phyloP scores from a whole-genome alignment of 352 stramenopile species.

The Phytopythium litorale region DNA sequence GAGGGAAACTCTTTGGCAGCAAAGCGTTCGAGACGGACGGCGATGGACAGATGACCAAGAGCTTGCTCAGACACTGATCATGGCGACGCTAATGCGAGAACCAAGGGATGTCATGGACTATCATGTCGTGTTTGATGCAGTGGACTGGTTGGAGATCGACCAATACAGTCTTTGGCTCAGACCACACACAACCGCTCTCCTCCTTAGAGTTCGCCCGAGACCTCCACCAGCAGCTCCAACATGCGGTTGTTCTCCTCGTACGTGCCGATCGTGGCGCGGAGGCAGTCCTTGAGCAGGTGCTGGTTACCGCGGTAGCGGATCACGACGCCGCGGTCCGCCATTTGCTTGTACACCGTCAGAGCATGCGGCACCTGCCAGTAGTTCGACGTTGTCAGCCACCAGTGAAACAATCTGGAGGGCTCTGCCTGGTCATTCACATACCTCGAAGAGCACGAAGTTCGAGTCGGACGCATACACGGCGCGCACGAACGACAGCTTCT shows the following conservation, averaged over 20 bases:
- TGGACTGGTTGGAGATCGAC: not conserved
- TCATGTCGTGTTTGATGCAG: not conserved
- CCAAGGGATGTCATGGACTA: not conserved
- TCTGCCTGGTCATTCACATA: slow-evolving; percentile 22
- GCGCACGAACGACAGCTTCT: slow-evolving; percentile 90
- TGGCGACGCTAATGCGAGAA: not conserved
- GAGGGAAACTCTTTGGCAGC: slow-evolving; percentile 43
- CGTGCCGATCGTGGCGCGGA: slow-evolving; percentile 94
- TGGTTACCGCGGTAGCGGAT: slow-evolving; percentile 97
- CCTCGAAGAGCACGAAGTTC: slow-evolving; percentile 98
- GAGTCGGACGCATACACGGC: slow-evolving; percentile 94
- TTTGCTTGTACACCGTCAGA: slow-evolving; percentile 92
- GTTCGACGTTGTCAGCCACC: not conserved
- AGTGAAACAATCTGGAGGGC: not conserved
- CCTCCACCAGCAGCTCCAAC: slow-evolving; percentile 77
- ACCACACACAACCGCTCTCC: not conserved
- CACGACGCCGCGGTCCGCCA: slow-evolving; percentile 92
- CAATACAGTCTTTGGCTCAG: not conserved
- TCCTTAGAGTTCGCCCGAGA: slow-evolving; percentile 47
- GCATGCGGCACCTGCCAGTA: slow-evolving; percentile 75
- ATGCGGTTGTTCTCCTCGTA: slow-evolving; percentile 93
- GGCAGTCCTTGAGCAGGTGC: slow-evolving; percentile 93
- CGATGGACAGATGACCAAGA: slow-evolving; percentile 10
- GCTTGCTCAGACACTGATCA: slow-evolving; percentile 27
- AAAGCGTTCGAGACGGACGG: slow-evolving; percentile 26